Base-by-base conservation (phyloP, 2,329 filamentous ascomycete genomes). In the Neodidymelliopsis sp. region DNA sequence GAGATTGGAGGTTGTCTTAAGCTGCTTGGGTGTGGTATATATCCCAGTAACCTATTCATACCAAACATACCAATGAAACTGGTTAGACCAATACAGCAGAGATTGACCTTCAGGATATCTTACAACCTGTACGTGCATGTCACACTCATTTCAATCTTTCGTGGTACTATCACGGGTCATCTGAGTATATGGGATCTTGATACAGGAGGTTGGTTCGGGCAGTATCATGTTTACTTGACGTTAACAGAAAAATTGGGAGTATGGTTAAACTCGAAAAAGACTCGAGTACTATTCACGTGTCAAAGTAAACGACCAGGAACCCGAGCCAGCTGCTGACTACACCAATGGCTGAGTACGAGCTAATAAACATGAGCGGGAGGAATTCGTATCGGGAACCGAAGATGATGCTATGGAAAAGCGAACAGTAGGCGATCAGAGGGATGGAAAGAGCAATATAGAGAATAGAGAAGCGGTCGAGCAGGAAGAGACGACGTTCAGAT, bases 241-340 rank as follows among this genome's bases (percentile, higher is more conserved):
- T n/a, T n/a, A n/a, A n/a, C n/a, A n/a, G n/a, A n/a, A n/a, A n/a
- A n/a, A n/a, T n/a, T n/a, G n/a, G n/a, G n/a, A n/a, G n/a, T n/a
- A n/a, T n/a, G n/a, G n/a, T n/a, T n/a, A n/a, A n/a, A n/a, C n/a
- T n/a, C n/a, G n/a, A n/a, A n/a, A n/a, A n/a, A n/a, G n/a, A n/a
- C n/a, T n/a, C n/a, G n/a, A n/a, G n/a, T n/a, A n/a, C 18, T 19
- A 22, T 31, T 50, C 65, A 72, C 11, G 66, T 65, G 30, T 71
- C 63, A 23, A 97, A 92, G 75, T 93, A 97, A 39, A 97, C 91
- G 23, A 96, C 89, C 77, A 92, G 84, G 71, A 96, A 97, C 8
- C 94, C 92, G 29, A 97, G 66, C 93, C 93, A 97, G 75, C 94
- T 97, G 3, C 91, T 91, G 13, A 97, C 85, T 0, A 97, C 92